Base-by-base conservation (phyloP, 148 eudicot genomes). In the Rhododendron molle region DNA sequence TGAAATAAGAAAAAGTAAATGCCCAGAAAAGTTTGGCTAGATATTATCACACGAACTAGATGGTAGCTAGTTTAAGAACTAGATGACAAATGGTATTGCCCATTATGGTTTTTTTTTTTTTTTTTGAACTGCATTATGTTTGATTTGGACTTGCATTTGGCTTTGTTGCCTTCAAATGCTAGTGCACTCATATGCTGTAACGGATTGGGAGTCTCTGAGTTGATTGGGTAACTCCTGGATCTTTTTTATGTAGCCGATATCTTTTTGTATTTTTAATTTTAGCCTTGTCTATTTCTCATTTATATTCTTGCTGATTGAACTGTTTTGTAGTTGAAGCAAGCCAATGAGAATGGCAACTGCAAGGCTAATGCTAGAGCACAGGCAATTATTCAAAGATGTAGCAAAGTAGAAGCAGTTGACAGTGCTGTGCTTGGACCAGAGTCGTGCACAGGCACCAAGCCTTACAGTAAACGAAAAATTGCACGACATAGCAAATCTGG, bases 311-410 rank as follows among this genome's bases (percentile, higher is more conserved):
- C 15, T 76, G 58, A 54, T 60, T 32, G 18, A 23, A 38, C 40
- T 86, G 34, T 67, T 30, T 73, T 81, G 43, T 73, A 86, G 77
- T n/a, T 82, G 85, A 76, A 60, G 85, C 85, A 86, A 40, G 62
- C 34, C 78, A 60, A n/a, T 58, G 76, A 44, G 62, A 56, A 6
- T 30, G 81, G 44, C 54, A 82, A 76, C 49, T 74, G 76, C 77
- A 46, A 76, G 82, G 46, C 36, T 23, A 58, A 56, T 50, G 28
- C 62, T 74, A 56, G 58, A 20, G 52, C 18, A 54, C 84, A 73
- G 34, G 73, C 83, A 58, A 23, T 44, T 71, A 10, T 77, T 38
- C 83, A 80, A 78, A 74, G 65, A 80, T 52, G 60, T 49, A 65
- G 46, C 15, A 65, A 81, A 82, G 58, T 32, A 12, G 84, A 73